Conservation (phyloP, 73 alveolate genomes). For the Tetrahymena malaccensis region DNA sequence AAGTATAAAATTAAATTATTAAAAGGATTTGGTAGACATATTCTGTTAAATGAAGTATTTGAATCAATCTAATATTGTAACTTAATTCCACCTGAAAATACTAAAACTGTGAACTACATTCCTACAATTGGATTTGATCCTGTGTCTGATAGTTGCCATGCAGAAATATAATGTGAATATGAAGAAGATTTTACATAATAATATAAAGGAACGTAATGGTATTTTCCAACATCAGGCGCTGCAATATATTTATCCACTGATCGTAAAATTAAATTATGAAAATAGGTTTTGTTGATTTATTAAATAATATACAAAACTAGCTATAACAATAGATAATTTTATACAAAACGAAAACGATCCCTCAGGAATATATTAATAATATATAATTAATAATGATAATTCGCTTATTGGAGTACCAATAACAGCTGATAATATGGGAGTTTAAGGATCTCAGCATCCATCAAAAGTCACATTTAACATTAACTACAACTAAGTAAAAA, state of each 20-base stretch:
- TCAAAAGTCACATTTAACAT: background rate
- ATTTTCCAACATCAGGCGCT: background rate
- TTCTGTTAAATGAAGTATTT: background rate
- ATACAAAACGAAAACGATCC: background rate
- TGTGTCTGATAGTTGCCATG: background rate
- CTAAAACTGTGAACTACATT: background rate
- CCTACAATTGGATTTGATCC: background rate
- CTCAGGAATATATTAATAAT: background rate
- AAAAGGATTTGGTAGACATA: background rate
- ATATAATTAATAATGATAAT: background rate
- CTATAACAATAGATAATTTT: background rate
- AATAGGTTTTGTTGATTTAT: background rate
- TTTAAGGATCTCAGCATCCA: background rate
- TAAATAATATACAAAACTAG: background rate
- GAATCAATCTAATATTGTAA: background rate
- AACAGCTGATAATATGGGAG: background rate
- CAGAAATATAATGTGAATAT: background rate
- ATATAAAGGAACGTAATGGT: background rate
- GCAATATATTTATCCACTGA: background rate
- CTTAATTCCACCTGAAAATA: background rate
- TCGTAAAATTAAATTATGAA: background rate
- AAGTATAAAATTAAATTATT: too few relatives aligned
- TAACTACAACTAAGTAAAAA: background rate
- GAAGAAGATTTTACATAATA: background rate
- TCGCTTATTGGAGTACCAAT: background rate